Conservation (phyloP, 2,329 filamentous ascomycete species). For the Fusarium sp. region DNA sequence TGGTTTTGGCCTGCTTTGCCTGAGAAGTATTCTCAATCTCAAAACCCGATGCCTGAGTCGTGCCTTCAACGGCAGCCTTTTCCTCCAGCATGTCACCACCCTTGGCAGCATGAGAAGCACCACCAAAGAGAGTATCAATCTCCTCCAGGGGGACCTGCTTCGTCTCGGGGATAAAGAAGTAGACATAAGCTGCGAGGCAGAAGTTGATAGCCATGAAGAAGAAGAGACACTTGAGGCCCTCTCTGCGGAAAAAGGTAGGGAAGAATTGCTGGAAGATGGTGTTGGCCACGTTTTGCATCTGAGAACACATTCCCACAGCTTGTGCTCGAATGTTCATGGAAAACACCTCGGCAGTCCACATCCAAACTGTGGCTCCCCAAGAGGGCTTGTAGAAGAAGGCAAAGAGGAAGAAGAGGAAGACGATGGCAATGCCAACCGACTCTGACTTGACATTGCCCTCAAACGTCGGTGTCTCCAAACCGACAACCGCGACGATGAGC, state of each 20-base stretch:
- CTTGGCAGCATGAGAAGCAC: slow-evolving; percentile 39
- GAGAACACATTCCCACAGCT: slow-evolving; percentile 62
- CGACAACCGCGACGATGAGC: slow-evolving; percentile 64
- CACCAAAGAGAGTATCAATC: slow-evolving; percentile 69
- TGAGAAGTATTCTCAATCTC: slow-evolving; percentile 1
- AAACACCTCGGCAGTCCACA: slow-evolving; percentile 67
- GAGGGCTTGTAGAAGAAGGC: slow-evolving; percentile 76
- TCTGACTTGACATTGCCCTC: slow-evolving; percentile 64
- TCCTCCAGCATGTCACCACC: slow-evolving; percentile 8
- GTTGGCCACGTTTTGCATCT: slow-evolving; percentile 71
- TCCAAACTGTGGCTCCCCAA: slow-evolving; percentile 77
- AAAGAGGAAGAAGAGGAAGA: slow-evolving; percentile 74
- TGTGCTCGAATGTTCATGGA: slow-evolving; percentile 78
- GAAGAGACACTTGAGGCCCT: slow-evolving; percentile 52
- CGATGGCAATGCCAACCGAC: slow-evolving; percentile 71
- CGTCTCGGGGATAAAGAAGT: slow-evolving; percentile 62
- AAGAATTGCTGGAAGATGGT: slow-evolving; percentile 76
- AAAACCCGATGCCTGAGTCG: not conserved
- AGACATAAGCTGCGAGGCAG: slow-evolving; percentile 59
- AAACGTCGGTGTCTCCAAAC: slow-evolving; percentile 59
- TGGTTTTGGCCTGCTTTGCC: not conserved
- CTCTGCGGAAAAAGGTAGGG: slow-evolving; percentile 70
- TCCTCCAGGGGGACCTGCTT: slow-evolving; percentile 68
- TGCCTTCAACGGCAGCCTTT: not conserved
- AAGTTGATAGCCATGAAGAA: slow-evolving; percentile 48